Evolutionary conservation across 768 basidiomycete species (phyloP).

Genomic region (Amanita phalloides): DNA sequence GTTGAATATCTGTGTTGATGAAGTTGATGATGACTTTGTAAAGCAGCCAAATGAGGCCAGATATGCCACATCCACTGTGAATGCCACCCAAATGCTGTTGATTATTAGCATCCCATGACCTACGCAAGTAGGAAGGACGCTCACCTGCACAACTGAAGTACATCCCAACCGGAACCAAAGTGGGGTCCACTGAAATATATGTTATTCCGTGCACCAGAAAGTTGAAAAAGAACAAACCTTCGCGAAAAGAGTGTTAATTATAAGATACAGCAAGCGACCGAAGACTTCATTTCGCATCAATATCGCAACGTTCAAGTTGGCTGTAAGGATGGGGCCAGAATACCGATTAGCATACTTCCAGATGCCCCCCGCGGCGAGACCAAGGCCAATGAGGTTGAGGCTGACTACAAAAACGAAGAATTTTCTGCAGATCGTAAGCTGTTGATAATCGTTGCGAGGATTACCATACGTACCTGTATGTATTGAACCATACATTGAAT

Average conservation of each 20-base stretch:
- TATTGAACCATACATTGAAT: constrained; percentile 62
- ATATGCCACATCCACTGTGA: constrained; percentile 65
- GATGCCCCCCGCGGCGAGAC: constrained; percentile 50
- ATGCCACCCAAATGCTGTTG: constrained; percentile 67
- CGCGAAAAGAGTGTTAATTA: constrained; percentile 60
- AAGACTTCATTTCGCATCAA: constrained; percentile 74
- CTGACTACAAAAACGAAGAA: constrained; percentile 54
- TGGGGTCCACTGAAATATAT: constrained; percentile 49
- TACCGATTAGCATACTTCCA: constrained; percentile 54
- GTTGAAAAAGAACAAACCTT: constrained; percentile 32
- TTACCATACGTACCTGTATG: constrained; percentile 39
- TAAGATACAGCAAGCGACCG: constrained; percentile 52
- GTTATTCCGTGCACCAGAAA: constrained; percentile 6
- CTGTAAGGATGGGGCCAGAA: constrained; percentile 57
- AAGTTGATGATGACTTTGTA: constrained; percentile 51
- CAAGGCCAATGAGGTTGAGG: constrained; percentile 53
- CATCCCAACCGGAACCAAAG: constrained; percentile 62
- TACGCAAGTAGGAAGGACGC: not conserved
- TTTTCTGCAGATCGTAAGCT: constrained; percentile 30
- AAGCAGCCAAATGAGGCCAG: constrained; percentile 61
- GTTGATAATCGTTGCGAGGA: not conserved
- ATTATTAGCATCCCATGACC: constrained; percentile 6
- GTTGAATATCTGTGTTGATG: constrained; percentile 33
- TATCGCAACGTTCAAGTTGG: constrained; percentile 62
- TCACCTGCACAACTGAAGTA: constrained; percentile 61